Evolutionary conservation across 768 basidiomycete species (phyloP), one percentile per base, ranked within the genome.

Genomic region (Termitomyces sp.): DNA sequence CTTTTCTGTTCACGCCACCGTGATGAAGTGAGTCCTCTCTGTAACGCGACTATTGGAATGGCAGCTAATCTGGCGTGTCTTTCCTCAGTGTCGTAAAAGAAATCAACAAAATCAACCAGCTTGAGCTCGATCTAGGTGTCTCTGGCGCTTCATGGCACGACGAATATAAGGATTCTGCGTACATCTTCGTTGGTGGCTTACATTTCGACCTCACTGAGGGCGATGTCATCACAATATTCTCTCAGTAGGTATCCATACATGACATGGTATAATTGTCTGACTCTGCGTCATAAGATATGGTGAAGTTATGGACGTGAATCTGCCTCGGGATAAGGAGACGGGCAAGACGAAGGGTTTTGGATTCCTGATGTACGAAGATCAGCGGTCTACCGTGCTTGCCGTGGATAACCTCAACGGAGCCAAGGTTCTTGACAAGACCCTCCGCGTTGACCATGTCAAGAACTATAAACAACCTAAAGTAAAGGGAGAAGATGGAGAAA

Each of bases 381-480:
- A 99, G 74, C 84, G 93, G 49, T 96, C 93, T 59, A 99, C 97
- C 6, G 72, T 98, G 51, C 80, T 99, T 50, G 97, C 97, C 9
- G 96, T 99, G 60, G 97, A 99, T 76, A 99, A 99, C 75, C 85
- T 99, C 72, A 98, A 97, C 67, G 97, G 97, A 42, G 92, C 94
- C 48, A 84, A 85, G 54, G 88, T 98, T 42, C 75, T 97, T 33
- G 92, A 89, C 16, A 80, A 87, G 64, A 96, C 86, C 2, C 75
- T 99, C 51, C 86, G 94, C 18, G 97, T 98, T 41, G 94, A 98
- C 69, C 91, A 94, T 66, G 90, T 92, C 61, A 90, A 87, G 70
- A 82, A 93, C 64, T 98, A 98, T 70, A 94, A 92, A 68, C 94
- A 98, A 65, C 83, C 87, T 4, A 91, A 85, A 68, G 69, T 73